These are phyloP conservation scores for Lasiosphaeris hirsuta DNA, from an alignment of 495 filamentous ascomycete species.

Conservation along the genomic window DNA sequence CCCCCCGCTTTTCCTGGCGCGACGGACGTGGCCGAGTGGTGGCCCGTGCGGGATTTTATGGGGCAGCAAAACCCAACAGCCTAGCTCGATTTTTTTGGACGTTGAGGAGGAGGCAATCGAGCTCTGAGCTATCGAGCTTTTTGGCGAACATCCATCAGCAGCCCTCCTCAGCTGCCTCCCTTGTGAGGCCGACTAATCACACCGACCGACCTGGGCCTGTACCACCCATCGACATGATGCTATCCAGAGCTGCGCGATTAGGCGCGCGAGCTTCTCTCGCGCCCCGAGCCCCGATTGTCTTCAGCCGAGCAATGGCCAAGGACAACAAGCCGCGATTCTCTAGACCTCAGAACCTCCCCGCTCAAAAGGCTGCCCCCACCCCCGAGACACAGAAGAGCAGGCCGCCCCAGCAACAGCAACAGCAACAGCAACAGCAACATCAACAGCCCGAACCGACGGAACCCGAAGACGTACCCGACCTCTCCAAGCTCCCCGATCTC, in stretches of 20 bases:
- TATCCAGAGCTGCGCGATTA: slow-evolving; percentile 40
- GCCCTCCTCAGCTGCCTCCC: neutral
- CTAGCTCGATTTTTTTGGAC: slow-evolving; percentile 1
- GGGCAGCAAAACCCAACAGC: neutral
- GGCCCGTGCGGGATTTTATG: neutral
- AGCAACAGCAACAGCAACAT: neutral
- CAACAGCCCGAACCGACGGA: slow-evolving; percentile 13
- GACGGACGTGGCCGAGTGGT: neutral
- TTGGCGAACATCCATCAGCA: neutral
- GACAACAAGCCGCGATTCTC: slow-evolving; percentile 30
- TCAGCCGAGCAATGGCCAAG: slow-evolving; percentile 42
- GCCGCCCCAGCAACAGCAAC: neutral
- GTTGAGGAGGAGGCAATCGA: neutral
- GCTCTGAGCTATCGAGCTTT: neutral
- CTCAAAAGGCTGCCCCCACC: slow-evolving; percentile 8
- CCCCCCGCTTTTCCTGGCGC: slow-evolving; percentile 14
- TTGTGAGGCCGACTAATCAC: neutral
- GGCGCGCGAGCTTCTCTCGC: slow-evolving; percentile 25
- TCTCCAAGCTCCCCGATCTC: slow-evolving; percentile 73
- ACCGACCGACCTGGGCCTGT: neutral
- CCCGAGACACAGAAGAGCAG: neutral
- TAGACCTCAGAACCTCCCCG: slow-evolving; percentile 8
- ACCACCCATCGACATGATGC: slow-evolving; percentile 29
- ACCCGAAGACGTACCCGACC: slow-evolving; percentile 36
- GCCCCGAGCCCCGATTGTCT: slow-evolving; percentile 30